Evolutionary conservation across 2,329 filamentous ascomycete genomes (phyloP), one percentile per base, ranked within the genome.

Genomic region (Graphilbum fragrans): DNA sequence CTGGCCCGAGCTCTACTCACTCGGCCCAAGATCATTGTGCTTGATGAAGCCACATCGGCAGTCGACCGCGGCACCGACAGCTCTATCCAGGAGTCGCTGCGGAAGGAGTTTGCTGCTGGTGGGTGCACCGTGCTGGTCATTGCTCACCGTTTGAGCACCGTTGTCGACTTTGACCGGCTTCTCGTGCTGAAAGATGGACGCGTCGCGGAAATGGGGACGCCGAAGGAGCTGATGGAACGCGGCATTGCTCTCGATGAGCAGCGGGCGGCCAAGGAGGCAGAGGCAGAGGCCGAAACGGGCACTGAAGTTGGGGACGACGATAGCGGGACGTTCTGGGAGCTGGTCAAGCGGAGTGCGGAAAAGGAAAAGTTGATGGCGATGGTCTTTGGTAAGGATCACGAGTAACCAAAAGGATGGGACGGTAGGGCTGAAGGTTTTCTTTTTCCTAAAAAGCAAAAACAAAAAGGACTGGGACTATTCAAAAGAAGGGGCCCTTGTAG

Each of bases 41-140:
- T 65, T 29, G 62, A 65, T 43, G 62, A 65, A 46, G 61, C 61
- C 6, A 65, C 62, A 7, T 60, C 64, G 10, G 69, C 72, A 0
- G 69, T 77, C 4, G 77, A 80, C 50, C 58, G 61, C 12, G 65
- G 65, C 39, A 78, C 75, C 3, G 76, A 80, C 48, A 60, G 65
- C 29, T 59, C 65, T 21, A 74, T 80, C 57, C 73, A 79, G 51
- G 61, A 61, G 25, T 62, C 76, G 23, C 65, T 80, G 41, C 64
- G 72, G 3, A 59, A 66, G 37, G 56, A 55, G 38, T 59, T 61
- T 37, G 66, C 66, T 22, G 66, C 69, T 32, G 60, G 60, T 20
- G 66, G 66, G 8, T 72, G 72, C 48, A 80, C 77, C 2, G 67
- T 81, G 35, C 50, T 64, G 29, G 59, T 61, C 12, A 59, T 63